Conservation (phyloP, 805 yeast genomes). For the Saitoella complicata region DNA sequence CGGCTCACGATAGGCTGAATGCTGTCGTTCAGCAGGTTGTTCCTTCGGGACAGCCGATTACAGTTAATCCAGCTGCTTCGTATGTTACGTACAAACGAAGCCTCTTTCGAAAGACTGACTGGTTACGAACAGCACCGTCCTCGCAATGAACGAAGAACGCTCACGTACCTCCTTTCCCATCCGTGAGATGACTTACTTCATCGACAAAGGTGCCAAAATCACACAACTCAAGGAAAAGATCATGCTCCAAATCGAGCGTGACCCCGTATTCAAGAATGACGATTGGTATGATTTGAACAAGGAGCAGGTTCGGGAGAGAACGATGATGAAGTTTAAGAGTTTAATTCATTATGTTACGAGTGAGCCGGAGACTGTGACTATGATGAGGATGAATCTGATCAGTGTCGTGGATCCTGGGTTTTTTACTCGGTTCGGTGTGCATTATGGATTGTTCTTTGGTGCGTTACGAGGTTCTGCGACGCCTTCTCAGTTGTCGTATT, state of each 20-base stretch:
- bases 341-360: slow-evolving; percentile 13
- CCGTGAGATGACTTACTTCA: slow-evolving; percentile 26
- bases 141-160: slow-evolving; percentile 25
- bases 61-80: too few species aligned
- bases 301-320: slow-evolving; percentile 24
- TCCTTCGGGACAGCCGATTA: too few species aligned
- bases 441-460: slow-evolving; percentile 66
- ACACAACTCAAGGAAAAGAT: slow-evolving; percentile 26
- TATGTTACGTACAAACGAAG: too few species aligned
- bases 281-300: slow-evolving; percentile 33
- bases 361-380: slow-evolving; percentile 18
- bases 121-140: slow-evolving; percentile 1
- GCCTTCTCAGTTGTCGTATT: slow-evolving; percentile 61
- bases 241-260: slow-evolving; percentile 34
- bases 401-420: slow-evolving; percentile 50
- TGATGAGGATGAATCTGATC: slow-evolving; percentile 15
- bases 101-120: too few species aligned
- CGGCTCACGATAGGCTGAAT: too few species aligned
- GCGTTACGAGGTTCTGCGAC: slow-evolving; percentile 84
- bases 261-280: slow-evolving; percentile 33
- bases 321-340: slow-evolving; percentile 20
- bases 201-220: slow-evolving; percentile 27
- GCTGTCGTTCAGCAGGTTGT: too few species aligned
- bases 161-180: slow-evolving; percentile 22
- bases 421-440: slow-evolving; percentile 67